Base-by-base conservation (phyloP, 768 basidiomycete genomes). In the Podaxis carcinomalis region DNA sequence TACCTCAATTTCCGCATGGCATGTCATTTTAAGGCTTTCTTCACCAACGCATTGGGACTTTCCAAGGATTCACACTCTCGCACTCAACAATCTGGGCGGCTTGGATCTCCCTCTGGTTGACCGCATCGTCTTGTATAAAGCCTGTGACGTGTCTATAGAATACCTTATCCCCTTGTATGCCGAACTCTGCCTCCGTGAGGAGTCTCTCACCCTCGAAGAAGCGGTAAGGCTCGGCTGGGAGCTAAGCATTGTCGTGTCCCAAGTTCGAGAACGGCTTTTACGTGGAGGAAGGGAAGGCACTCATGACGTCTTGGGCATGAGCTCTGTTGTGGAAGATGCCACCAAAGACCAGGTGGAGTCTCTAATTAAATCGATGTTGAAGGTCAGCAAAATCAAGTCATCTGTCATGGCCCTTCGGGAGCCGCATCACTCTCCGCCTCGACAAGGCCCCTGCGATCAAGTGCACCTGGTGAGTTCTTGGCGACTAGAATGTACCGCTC, bases 81-180 rank as follows among this genome's bases (percentile, higher is more conserved):
- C 86, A 0, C 71, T 87, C 0, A 79, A 82, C 0, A 81, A 87
- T 51, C 73, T 89, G 0, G 79, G 83, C 55, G 73, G 72, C 51
- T 62, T 69, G 16, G 25, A 69, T 0, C 74, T 88, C 25, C 70
- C 74, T 0, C 75, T 80, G 1, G 75, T 88, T 0, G 77, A 83
- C 1, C 82, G 84, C 32, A 82, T 90, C 51, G 70, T 74, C 1
- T 68, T 83, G 0, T 90, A 89, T 63, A 84, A 86, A 50, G 66
- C 68, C 13, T 81, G 81, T 68, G 65, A 73, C 0, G 78, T 90
- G 57, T 78, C 84, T 62, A 68, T 70, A 11, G 70, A 73, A 4
- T 69, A 83, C 14, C 76, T 89, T 19, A 66, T 86, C 1, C 79
- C 80, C 0, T 74, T 81, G 0, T 90, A 88, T 56, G 74, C 77